Evolutionary conservation across 2,329 filamentous ascomycete species (phyloP), one percentile per base, ranked within the genome.

Genomic region (Pseudogymnoascus sp.): DNA sequence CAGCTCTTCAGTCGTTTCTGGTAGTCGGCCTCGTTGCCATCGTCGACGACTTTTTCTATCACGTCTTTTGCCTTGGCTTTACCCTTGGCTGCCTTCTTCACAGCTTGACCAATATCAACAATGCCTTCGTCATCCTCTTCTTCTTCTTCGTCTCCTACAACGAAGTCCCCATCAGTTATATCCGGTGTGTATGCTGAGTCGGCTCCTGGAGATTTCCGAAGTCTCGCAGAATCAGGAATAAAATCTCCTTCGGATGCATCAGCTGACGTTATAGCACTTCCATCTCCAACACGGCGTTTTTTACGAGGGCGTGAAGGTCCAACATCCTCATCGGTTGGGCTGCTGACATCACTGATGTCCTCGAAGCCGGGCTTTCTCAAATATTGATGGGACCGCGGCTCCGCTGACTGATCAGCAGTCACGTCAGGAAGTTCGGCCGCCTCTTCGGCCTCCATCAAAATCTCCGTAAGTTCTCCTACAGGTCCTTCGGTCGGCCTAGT

Each of bases 21-120:
- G 72, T 96, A 99, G 19, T 92, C 81, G 0, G 81, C 77, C 73
- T 97, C 93, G 65, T 96, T 89, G 0, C 95, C 96, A 73, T 99
- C 95, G 70, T 99, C 95, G 19, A 97, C 80, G 63, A 61, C 35
- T 5, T 33, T 56, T 21, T 56, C 50, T 56, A 56, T 56, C 50
- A 33, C 1, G n/a, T 74, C 74, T 21, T 74, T 71, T 3, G 29
- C 62, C 35, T 68, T 71, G 11, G 64, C 59, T 50, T 70, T 71
- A 14, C 62, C 35, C 4, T 61, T 16, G 6, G 64, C 13, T 29
- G 65, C 62, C 35, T 76, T 79, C 65, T 79, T 81, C 13, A 67
- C 69, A 63, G 66, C 75, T 64, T 65, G 77, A 67, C 66, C 74
- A 63, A 63, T 74, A 67, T 78, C 74, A 21, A 75, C 68, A 72